Evolutionary conservation across 768 basidiomycete species (phyloP).

Genomic region (Jaapia argillacea): DNA sequence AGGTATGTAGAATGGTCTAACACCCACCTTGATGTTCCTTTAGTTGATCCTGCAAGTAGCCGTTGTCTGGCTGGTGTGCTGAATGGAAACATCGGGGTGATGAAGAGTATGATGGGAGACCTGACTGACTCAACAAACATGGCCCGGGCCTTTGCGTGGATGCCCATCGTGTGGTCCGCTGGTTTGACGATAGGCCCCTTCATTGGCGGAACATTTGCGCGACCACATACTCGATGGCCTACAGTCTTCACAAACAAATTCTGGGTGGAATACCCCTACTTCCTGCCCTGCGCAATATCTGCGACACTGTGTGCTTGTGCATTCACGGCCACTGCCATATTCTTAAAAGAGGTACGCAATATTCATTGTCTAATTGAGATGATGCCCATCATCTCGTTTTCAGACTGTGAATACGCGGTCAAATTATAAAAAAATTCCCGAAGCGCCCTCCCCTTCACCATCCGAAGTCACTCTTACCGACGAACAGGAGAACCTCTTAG

Average conservation of each 20-base stretch:
- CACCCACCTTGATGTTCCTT: background rate
- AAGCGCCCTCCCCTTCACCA: no score
- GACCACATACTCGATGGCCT: slow-evolving; percentile 22
- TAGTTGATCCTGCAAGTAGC: slow-evolving; percentile 8
- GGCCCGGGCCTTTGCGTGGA: slow-evolving; percentile 20
- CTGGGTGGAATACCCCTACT: slow-evolving; percentile 25
- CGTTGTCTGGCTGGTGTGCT: slow-evolving; percentile 22
- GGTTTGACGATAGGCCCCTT: slow-evolving; percentile 21
- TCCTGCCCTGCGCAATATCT: slow-evolving; percentile 23
- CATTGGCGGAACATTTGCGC: slow-evolving; percentile 23
- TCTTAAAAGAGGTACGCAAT: slow-evolving; percentile 22
- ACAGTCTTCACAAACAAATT: slow-evolving; percentile 17
- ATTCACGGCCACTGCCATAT: slow-evolving; percentile 14
- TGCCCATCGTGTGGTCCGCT: slow-evolving; percentile 21
- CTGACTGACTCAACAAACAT: slow-evolving; percentile 26
- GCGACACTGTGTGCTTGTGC: slow-evolving; percentile 17
- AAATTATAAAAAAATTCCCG: no score
- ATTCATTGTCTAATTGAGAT: background rate
- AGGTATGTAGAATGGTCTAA: slow-evolving; percentile 2
- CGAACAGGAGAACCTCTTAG: no score
- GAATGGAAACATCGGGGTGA: slow-evolving; percentile 27
- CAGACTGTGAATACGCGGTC: no score
- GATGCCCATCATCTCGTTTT: no score
- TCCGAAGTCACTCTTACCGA: no score
- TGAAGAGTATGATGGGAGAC: slow-evolving; percentile 17